Evolutionary conservation across 106 monocot genomes (phyloP).

Genomic region (Phalaenopsis aphrodite): DNA sequence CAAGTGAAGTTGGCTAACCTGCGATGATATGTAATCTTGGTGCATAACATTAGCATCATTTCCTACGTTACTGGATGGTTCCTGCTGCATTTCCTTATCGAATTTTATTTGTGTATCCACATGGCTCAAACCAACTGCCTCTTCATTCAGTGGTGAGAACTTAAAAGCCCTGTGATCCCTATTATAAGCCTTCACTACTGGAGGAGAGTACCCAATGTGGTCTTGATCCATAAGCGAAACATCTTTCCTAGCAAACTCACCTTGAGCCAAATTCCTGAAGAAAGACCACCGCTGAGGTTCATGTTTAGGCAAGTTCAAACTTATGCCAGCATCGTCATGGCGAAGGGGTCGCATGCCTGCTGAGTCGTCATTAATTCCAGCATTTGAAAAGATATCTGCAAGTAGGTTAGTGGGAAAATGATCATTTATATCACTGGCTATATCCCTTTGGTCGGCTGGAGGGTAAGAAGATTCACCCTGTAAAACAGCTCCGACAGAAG

Average conservation of each 20-base stretch:
- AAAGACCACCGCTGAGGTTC: slow-evolving; percentile 86
- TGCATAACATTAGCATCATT: slow-evolving; percentile 19
- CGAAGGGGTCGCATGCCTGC: slow-evolving; percentile 19
- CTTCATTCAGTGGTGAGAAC: slow-evolving; percentile 22
- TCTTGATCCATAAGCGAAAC: slow-evolving; percentile 89
- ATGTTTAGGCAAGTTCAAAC: slow-evolving; percentile 76
- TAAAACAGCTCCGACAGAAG: slow-evolving; percentile 18
- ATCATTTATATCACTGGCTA: slow-evolving; percentile 65
- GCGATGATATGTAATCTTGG: slow-evolving; percentile 32
- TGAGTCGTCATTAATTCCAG: slow-evolving; percentile 41
- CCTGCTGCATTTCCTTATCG: slow-evolving; percentile 31
- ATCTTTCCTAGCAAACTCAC: slow-evolving; percentile 75
- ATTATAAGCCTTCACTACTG: slow-evolving; percentile 23
- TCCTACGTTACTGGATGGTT: slow-evolving; percentile 27
- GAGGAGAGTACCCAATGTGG: slow-evolving; percentile 34
- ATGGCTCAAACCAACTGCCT: slow-evolving; percentile 23
- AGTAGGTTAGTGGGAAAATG: slow-evolving; percentile 71
- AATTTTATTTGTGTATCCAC: slow-evolving; percentile 47
- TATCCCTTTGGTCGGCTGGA: slow-evolving; percentile 24
- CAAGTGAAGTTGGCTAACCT: slow-evolving; percentile 21
- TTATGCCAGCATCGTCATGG: slow-evolving; percentile 56
- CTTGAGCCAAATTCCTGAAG: slow-evolving; percentile 82
- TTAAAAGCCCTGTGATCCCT: slow-evolving; percentile 26
- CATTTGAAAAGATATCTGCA: slow-evolving; percentile 77
- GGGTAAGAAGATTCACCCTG: slow-evolving; percentile 24